These are phyloP conservation scores for Saccharomycopsis olivae DNA, from an alignment of 805 yeast genomes.

Conservation along the genomic window DNA sequence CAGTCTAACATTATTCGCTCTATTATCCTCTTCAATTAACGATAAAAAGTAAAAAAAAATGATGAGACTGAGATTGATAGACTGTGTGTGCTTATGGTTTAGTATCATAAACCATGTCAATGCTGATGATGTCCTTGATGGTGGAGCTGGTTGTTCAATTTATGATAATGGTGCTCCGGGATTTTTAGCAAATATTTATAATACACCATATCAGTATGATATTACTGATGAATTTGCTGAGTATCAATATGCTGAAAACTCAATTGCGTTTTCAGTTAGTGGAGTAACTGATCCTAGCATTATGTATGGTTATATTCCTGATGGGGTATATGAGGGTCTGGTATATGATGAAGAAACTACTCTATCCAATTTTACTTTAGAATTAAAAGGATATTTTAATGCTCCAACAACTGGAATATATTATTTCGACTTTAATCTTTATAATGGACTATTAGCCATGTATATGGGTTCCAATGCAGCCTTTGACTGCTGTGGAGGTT, in stretches of 20 bases:
- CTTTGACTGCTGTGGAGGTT: conserved; percentile 25
- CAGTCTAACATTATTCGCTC: no score
- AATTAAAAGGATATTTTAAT: conserved; percentile 21
- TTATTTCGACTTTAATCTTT: conserved; percentile 18
- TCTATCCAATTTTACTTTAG: conserved; percentile 21
- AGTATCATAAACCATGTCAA: no score
- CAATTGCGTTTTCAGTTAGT: not conserved
- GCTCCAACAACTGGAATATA: conserved; percentile 26
- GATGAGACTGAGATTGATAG: no score
- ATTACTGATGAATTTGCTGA: not conserved
- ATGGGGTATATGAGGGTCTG: not conserved
- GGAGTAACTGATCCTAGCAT: conserved; percentile 1
- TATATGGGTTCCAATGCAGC: conserved; percentile 25
- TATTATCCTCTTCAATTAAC: no score
- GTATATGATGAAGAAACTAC: conserved; percentile 13
- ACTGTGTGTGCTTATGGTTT: no score
- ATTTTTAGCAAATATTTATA: no score
- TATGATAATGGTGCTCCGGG: no score
- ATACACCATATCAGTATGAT: no score
- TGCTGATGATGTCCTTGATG: no score
- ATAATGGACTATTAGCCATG: conserved; percentile 26
- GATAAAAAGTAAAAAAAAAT: no score
- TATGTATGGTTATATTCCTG: not conserved
- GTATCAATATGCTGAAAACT: not conserved
- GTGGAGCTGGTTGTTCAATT: no score